These are phyloP conservation scores for Maudiozyma turicensis DNA, from an alignment of 805 yeast species.

Conservation along the genomic window DNA sequence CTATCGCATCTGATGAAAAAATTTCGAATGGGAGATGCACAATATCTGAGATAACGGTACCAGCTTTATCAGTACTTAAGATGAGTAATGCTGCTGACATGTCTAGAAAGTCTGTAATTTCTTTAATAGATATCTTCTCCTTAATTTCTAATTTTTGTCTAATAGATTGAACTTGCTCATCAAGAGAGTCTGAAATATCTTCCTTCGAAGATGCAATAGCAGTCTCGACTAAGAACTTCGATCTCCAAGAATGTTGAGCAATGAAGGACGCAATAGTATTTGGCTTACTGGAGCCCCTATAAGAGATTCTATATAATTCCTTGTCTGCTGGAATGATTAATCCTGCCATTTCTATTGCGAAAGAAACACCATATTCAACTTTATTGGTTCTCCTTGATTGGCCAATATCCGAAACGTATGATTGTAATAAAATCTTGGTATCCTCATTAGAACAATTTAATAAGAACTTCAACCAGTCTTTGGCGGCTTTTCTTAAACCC, in stretches of 20 bases:
- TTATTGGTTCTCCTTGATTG: slow-evolving; percentile 29
- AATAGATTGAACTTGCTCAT: slow-evolving; percentile 12
- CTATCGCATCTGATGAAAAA: slow-evolving; percentile 51
- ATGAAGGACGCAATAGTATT: slow-evolving; percentile 64
- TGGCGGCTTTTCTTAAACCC: slow-evolving; percentile 48
- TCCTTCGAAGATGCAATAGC: slow-evolving; percentile 24
- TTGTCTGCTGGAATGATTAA: slow-evolving; percentile 54
- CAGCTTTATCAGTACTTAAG: slow-evolving; percentile 28
- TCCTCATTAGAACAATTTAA: slow-evolving; percentile 58
- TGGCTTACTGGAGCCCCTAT: slow-evolving; percentile 31
- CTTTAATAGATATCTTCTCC: slow-evolving; percentile 21
- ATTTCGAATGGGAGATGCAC: slow-evolving; percentile 63
- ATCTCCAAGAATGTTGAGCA: slow-evolving; percentile 69
- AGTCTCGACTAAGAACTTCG: slow-evolving; percentile 29
- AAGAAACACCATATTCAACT: slow-evolving; percentile 73
- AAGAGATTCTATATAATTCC: slow-evolving; percentile 45
- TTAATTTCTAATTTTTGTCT: slow-evolving; percentile 12
- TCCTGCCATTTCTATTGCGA: slow-evolving; percentile 87
- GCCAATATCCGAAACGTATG: slow-evolving; percentile 52
- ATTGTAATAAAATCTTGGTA: slow-evolving; percentile 66
- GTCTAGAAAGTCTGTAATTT: slow-evolving; percentile 37
- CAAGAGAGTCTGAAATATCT: slow-evolving; percentile 19
- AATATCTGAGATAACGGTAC: slow-evolving; percentile 36
- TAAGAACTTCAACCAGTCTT: slow-evolving; percentile 55
- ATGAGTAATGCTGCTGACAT: slow-evolving; percentile 35